These are phyloP conservation scores for Lolium rigidum DNA, from an alignment of 176 grass and related monocot species.

Conservation along the genomic window DNA sequence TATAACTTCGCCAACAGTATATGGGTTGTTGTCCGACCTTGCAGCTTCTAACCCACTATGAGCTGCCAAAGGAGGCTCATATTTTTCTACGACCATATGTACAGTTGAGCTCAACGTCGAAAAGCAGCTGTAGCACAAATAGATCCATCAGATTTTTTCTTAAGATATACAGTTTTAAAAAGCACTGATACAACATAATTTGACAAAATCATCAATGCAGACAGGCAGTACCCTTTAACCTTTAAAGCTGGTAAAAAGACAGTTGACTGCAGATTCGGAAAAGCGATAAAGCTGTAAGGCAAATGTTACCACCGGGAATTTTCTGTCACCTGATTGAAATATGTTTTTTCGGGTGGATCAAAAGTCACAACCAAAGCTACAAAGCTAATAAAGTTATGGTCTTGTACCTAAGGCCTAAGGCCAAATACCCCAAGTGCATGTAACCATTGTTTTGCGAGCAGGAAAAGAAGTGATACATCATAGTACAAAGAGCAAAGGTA, in stretches of 20 bases:
- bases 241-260: slow-evolving; percentile 29
- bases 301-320: background rate
- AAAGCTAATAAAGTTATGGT: background rate
- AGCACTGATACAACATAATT: background rate
- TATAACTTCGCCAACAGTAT: slow-evolving; percentile 36
- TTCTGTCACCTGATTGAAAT: slow-evolving; percentile 20
- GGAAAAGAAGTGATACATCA: background rate
- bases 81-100: slow-evolving; percentile 40
- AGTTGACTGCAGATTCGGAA: slow-evolving; percentile 9
- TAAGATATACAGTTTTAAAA: background rate
- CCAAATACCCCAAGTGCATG: background rate
- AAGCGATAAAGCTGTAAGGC: background rate
- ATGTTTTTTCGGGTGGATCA: background rate
- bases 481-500: background rate
- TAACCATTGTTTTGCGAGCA: background rate
- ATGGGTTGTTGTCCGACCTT: slow-evolving; percentile 21
- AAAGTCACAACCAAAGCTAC: slow-evolving; percentile 5
- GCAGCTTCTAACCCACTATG: slow-evolving; percentile 35
- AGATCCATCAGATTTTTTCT: background rate
- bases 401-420: background rate
- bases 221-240: no score
- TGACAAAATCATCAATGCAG: background rate
- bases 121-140: slow-evolving; percentile 38
- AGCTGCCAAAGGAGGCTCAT: slow-evolving; percentile 40
- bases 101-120: slow-evolving; percentile 38